A percentile compares a stretch with the other conserved stretches of the same genome.
phyloP scores from a whole-genome alignment of 441 rosid species.

The Brassica balearica region DNA sequence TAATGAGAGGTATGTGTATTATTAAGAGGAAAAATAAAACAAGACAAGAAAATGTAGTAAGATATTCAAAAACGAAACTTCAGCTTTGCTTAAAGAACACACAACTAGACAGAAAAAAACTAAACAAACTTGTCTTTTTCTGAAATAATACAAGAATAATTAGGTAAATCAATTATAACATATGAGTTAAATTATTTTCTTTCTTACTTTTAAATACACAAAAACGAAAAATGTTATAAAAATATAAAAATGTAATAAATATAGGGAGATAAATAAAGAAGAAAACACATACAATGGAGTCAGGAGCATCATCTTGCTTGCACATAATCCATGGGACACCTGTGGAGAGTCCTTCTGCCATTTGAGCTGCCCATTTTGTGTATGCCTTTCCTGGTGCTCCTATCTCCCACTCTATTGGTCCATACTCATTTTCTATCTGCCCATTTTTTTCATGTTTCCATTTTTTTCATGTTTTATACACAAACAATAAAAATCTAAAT shows the following conservation, averaged over 20 bases:
- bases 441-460: constrained; percentile 15
- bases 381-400: constrained; percentile 68
- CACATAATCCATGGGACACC: constrained; percentile 88
- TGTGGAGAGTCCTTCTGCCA: constrained; percentile 66
- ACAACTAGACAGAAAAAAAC: neutral
- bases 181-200: neutral
- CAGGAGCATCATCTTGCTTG: constrained; percentile 81
- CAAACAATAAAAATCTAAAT: neutral
- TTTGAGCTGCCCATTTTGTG: constrained; percentile 64
- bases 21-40: constrained; percentile 15
- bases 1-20: constrained; percentile 13
- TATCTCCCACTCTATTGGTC: constrained; percentile 65
- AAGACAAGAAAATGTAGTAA: neutral
- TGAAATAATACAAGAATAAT: constrained; percentile 9
- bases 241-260: constrained; percentile 14
- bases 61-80: neutral
- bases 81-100: constrained; percentile 14
- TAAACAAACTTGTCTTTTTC: neutral
- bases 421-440: constrained; percentile 76
- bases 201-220: neutral
- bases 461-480: constrained; percentile 13
- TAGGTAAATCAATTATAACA: constrained; percentile 1
- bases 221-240: constrained; percentile 9
- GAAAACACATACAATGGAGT: constrained; percentile 55
- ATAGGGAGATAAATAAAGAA: neutral